Evolutionary conservation across 2,329 filamentous ascomycete species (phyloP), one percentile per base, ranked within the genome.

Genomic region (Cladophialophora psammophila): DNA sequence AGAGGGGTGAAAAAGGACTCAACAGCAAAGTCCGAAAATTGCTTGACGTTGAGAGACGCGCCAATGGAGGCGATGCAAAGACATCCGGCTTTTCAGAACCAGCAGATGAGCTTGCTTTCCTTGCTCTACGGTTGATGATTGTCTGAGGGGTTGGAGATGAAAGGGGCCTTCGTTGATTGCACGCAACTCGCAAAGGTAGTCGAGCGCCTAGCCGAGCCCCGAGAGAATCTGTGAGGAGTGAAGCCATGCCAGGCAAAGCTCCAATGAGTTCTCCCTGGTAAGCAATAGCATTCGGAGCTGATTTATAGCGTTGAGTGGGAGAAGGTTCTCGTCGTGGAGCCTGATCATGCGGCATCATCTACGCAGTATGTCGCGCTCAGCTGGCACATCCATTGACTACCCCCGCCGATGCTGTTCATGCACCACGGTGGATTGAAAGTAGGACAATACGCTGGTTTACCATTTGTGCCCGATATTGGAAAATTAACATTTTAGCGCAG

Each of bases 1-100:
- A 76, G 74, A 3, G 74, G 75, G 1, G 75, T 75, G 60, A 78
- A 75, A 26, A 76, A 72, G 15, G 71, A 52, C 75, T 74, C 26
- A 78, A 68, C 6, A 77, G 53, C 20, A 78, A 60, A 40, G 72
- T 76, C 26, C 77, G 69, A 9, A 78, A 53, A 13, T 77, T 64
- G 57, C 70, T 76, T 18, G 69, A 66, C 45, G 69, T 72, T 10
- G 71, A 64, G 3, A 74, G 61, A 5, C 72, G 67, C 10, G 63
- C 64, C 26, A 72, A 48, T 1, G 60, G 66, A 45, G 35, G 18
- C 15, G 50, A 26, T 26, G 45, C 34, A 32, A 36, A 2, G 18
- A 12, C 4, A n/a, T 13, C 45, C 10, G 56, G 26, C 13, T 38
- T 60, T 12, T 48, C 15, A 10, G 48, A 12, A 4, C 15, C 48